A percentile compares a stretch with the other conserved stretches of the same genome.
Evolutionary conservation across 441 rosid species (phyloP).

Genomic region (Manihot esculenta): DNA sequence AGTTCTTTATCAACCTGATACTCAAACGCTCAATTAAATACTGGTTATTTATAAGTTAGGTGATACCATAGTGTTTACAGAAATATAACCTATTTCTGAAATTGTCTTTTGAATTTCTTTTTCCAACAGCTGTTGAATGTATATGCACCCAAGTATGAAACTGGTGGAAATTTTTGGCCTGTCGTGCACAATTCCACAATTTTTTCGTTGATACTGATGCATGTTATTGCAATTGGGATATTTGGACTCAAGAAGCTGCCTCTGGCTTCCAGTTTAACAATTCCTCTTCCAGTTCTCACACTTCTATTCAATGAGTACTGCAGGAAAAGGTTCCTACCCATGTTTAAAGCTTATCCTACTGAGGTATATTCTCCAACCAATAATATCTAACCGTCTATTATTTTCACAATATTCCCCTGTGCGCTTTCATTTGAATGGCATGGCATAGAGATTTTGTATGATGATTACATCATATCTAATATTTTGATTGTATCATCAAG

Average conservation of each 20-base stretch:
- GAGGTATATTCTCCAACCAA: constrained; percentile 48
- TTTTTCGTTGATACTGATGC: constrained; percentile 85
- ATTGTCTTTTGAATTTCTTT: neutral
- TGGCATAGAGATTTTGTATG: neutral
- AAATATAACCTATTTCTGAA: neutral
- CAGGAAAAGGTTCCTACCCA: constrained; percentile 74
- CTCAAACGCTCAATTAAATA: neutral
- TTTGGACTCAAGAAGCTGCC: constrained; percentile 83
- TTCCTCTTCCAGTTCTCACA: constrained; percentile 83
- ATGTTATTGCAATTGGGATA: constrained; percentile 76
- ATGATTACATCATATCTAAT: neutral
- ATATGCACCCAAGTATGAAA: constrained; percentile 73
- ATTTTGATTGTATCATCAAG: neutral
- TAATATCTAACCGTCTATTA: neutral
- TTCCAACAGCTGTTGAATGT: constrained; percentile 79
- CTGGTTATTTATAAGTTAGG: neutral
- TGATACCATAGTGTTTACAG: neutral
- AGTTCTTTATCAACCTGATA: neutral
- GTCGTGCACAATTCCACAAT: constrained; percentile 73
- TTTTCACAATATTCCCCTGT: neutral
- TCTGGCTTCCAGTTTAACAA: constrained; percentile 60
- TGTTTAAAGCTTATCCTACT: constrained; percentile 62
- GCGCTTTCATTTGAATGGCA: neutral
- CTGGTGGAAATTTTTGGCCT: constrained; percentile 87
- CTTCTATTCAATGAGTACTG: constrained; percentile 82